These are phyloP conservation scores for Coccomyxa sp. DNA, from an alignment of 139 green algal species.

Conservation along the genomic window DNA sequence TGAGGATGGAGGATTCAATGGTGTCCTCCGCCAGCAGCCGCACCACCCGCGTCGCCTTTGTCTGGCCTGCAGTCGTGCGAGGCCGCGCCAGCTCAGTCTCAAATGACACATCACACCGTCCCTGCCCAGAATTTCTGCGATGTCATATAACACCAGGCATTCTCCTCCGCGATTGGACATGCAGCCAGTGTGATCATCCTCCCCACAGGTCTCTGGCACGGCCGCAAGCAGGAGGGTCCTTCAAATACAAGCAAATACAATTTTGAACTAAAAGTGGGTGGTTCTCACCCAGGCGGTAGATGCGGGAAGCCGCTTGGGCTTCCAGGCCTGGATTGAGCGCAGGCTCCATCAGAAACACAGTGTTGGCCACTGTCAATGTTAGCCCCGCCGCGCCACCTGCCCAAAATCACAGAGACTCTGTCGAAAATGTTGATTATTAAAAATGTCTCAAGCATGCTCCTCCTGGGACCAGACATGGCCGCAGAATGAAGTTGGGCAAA, in stretches of 20 bases:
- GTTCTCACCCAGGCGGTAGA: constrained; percentile 45
- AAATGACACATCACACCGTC: too few relatives aligned
- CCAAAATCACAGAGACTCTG: constrained; percentile 27
- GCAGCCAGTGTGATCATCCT: too few relatives aligned
- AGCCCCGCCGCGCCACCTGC: constrained; percentile 42
- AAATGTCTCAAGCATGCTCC: too few relatives aligned
- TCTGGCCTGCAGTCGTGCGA: constrained; percentile 29
- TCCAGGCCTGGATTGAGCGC: constrained; percentile 45
- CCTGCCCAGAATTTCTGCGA: too few relatives aligned
- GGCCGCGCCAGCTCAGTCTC: not conserved
- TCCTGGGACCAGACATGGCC: not conserved
- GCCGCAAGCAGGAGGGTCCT: too few relatives aligned
- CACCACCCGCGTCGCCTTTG: constrained; percentile 41
- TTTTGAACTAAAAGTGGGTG: not conserved
- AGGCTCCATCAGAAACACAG: constrained; percentile 55
- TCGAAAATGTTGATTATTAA: not conserved
- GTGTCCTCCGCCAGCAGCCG: constrained; percentile 31
- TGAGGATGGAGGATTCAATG: constrained; percentile 24
- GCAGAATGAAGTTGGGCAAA: too few relatives aligned
- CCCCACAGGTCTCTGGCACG: too few relatives aligned
- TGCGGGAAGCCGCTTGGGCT: constrained; percentile 51
- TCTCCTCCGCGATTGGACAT: too few relatives aligned
- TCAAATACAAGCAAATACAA: too few relatives aligned
- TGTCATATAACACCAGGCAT: too few relatives aligned
- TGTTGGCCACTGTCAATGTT: constrained; percentile 47